Base-by-base conservation (phyloP, 345 rosid genomes). In the Litchi chinensis region DNA sequence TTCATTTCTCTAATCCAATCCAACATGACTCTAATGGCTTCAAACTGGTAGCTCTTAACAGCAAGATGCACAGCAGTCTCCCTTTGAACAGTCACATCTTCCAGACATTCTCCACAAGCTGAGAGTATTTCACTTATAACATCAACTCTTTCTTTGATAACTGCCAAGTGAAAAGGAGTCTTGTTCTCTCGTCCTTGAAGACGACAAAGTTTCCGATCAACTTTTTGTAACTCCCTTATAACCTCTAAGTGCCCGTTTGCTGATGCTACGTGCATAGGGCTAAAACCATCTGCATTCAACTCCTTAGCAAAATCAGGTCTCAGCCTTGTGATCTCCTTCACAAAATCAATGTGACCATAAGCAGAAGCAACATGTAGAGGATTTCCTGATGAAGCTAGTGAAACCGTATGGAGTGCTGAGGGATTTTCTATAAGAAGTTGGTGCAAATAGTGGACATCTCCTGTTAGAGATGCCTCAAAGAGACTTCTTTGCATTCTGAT, bases 51-150 rank as follows among this genome's bases (percentile, higher is more conserved):
- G 80, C 73, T 73, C 69, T 76, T 39, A 56, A 86, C 74, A 50
- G 89, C 89, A 74, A 90, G 84, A 52, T 88, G 88, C 70, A 90
- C 43, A 75, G 87, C 85, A 62, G 85, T 85, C 59, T 90, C 87
- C 22, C 80, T 73, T 79, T 82, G 83, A 15, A 82, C 68, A 2
- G 83, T 88, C 71, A 79, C 76, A 13, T 86, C 86, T 73, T 80
- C 79, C 13, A 77, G 0, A 65, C 87, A 86, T 40, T 86, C 89
- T n/a, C 68, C 52, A 80, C 82, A 87, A 79, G 50, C 82, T 5
- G 41, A 74, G 8, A 88, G 77, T 46, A 89, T 77, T 79, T 85
- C 89, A 44, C 28, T 77, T 26, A 83, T 65, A 59, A 76, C 88
- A 65, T 85, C 78, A 64, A 64, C 84, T 79, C 75, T 77, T 13